These are phyloP conservation scores for Teunomyces kruisii DNA, from an alignment of 805 yeast genomes.

Conservation along the genomic window DNA sequence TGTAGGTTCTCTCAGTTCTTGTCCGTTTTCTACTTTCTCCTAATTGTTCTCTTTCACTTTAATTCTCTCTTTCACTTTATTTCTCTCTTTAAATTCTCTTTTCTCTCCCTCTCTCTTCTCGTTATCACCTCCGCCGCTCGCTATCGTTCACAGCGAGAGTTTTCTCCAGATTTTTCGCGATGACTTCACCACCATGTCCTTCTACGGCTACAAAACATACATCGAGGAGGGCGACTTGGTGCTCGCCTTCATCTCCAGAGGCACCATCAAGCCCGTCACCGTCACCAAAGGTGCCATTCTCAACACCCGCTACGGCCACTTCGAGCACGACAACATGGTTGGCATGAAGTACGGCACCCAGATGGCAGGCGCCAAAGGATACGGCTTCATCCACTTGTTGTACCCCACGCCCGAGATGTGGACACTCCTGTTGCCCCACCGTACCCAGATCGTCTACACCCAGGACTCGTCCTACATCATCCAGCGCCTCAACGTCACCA, in stretches of 20 bases:
- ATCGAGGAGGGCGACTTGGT: constrained; percentile 87
- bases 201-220: constrained; percentile 58
- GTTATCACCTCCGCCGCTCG: no score
- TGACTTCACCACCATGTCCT: constrained; percentile 37
- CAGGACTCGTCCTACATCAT: constrained; percentile 92
- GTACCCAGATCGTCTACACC: constrained; percentile 96
- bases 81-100: not conserved
- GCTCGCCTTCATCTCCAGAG: constrained; percentile 81
- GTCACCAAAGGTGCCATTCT: constrained; percentile 59
- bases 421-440: constrained; percentile 93
- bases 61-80: not conserved
- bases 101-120: not conserved
- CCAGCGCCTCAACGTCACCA: constrained; percentile 72
- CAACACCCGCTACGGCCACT: constrained; percentile 87
- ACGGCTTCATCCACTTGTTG: constrained; percentile 82
- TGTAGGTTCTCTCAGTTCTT: not conserved
- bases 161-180: not conserved
- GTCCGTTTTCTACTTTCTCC: no score
- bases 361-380: constrained; percentile 69
- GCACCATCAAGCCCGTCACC: constrained; percentile 70
- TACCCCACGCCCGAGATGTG: constrained; percentile 95
- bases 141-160: no score
- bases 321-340: constrained; percentile 81
- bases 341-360: constrained; percentile 84
- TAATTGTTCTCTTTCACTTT: no score